Conservation (phyloP, 331 rosid species). For the Cydonia oblonga region DNA sequence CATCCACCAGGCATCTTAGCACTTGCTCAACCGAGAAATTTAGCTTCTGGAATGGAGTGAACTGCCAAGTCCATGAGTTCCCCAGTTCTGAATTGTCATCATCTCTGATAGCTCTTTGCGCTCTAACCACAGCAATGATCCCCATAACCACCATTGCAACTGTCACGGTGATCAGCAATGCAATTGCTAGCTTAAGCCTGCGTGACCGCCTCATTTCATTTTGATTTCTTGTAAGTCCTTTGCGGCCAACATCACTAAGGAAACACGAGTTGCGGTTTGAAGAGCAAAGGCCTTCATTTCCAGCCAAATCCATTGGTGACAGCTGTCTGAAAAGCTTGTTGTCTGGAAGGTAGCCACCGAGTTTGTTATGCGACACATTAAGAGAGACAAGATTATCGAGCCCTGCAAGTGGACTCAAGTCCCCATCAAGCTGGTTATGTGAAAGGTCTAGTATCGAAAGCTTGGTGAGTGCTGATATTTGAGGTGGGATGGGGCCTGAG, state of each 20-base stretch:
- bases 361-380: constrained; percentile 73
- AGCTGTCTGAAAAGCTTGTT: constrained; percentile 75
- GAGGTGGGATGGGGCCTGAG: constrained; percentile 59
- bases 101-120: constrained; percentile 39
- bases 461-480: constrained; percentile 62
- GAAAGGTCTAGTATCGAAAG: constrained; percentile 78
- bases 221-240: constrained; percentile 28
- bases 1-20: constrained; percentile 62
- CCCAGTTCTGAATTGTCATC: constrained; percentile 72
- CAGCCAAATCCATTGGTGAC: constrained; percentile 53
- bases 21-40: constrained; percentile 68
- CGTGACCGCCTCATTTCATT: constrained; percentile 34
- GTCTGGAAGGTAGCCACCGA: constrained; percentile 75
- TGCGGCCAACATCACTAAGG: constrained; percentile 24
- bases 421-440: constrained; percentile 73
- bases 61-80: constrained; percentile 83
- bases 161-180: constrained; percentile 54
- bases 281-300: constrained; percentile 65
- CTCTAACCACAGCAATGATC: constrained; percentile 62
- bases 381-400: constrained; percentile 78
- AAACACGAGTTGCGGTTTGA: constrained; percentile 58
- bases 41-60: constrained; percentile 91
- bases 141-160: constrained; percentile 70
- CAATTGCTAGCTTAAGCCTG: constrained; percentile 64
- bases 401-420: constrained; percentile 45